Conservation (phyloP, 2,329 filamentous ascomycete genomes). For the Fusarium sp. region DNA sequence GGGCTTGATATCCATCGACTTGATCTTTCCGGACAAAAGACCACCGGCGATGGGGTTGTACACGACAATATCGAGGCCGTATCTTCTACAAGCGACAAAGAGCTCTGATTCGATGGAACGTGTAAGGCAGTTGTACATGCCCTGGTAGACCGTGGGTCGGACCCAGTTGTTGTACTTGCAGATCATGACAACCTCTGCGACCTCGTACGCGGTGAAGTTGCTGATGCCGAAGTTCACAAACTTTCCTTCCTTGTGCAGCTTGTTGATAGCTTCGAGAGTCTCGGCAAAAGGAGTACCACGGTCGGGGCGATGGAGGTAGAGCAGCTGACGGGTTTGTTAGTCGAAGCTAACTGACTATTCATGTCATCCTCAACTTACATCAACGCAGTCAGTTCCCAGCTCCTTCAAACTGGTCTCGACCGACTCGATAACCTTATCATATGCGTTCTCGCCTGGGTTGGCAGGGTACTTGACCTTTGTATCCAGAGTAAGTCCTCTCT, state of each 20-base stretch:
- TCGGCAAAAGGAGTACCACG: slow-evolving; percentile 80
- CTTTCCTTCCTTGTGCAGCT: slow-evolving; percentile 87
- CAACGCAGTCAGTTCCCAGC: slow-evolving; percentile 78
- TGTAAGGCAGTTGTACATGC: slow-evolving; percentile 87
- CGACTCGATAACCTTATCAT: slow-evolving; percentile 72
- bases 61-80: slow-evolving; percentile 82
- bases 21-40: slow-evolving; percentile 84
- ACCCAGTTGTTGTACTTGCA: slow-evolving; percentile 87
- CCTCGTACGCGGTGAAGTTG: slow-evolving; percentile 89
- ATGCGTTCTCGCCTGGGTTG: slow-evolving; percentile 70
- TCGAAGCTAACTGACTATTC: background rate
- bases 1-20: slow-evolving; percentile 72
- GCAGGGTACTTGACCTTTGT: slow-evolving; percentile 80
- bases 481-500: slow-evolving; percentile 80
- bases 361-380: slow-evolving; percentile 60
- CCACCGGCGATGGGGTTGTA: slow-evolving; percentile 89
- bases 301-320: slow-evolving; percentile 61
- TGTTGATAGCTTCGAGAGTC: slow-evolving; percentile 81
- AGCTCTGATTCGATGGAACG: slow-evolving; percentile 82
- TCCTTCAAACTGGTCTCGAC: slow-evolving; percentile 78
- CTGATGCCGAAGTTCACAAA: slow-evolving; percentile 84
- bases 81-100: slow-evolving; percentile 78
- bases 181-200: slow-evolving; percentile 84
- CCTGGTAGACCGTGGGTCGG: slow-evolving; percentile 86
- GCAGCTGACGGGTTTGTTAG: slow-evolving; percentile 48